Base-by-base conservation (phyloP, 805 yeast species). In the Starmerella stellata region DNA sequence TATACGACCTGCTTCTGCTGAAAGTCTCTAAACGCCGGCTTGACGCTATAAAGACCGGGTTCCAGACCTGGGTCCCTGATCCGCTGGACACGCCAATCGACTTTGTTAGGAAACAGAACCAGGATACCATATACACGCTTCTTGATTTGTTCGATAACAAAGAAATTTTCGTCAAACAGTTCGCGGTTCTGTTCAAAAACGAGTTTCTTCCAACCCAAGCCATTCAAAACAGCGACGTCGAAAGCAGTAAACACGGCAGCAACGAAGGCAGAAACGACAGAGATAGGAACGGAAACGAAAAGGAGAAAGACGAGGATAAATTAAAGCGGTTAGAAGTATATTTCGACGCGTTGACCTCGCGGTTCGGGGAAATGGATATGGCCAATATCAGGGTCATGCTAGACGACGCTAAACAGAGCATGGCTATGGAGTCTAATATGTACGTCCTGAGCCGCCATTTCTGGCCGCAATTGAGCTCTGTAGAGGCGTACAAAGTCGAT, bases 51-150 rank as follows among this genome's bases (percentile, higher is more conserved):
- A 72, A 2, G 15, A 28, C 34, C 13, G 13, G 37, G 9, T 45
- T 39, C 24, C 17, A 18, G n/a, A 61, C 68, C 35, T 81, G 94
- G 94, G 55, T 56, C 7, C 94, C 94, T 0, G 93, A 80, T 48
- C 94, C 94, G 0, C 67, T 79, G 14, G 94, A 82, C 58, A 92
- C 94, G 0, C 67, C 83, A n/a, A 80, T 85, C 0, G 93, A 81
- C 54, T 82, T 78, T 59, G 67, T 70, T 34, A 70, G 71, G 43
- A 64, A 66, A 34, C 72, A 68, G 18, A 36, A 44, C 3, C 68
- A 70, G 31, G 93, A 80, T 50, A 68, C 75, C 4, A 72, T 82
- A 18, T 82, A 74, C 45, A 70, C 81, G 0, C 60, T 82, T 24
- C 64, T 78, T 2, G 72, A 85, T 1, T 69, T 82, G 1, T 78